phyloP scores from a whole-genome alignment of 441 rosid species.

The Gossypium armourianum region DNA sequence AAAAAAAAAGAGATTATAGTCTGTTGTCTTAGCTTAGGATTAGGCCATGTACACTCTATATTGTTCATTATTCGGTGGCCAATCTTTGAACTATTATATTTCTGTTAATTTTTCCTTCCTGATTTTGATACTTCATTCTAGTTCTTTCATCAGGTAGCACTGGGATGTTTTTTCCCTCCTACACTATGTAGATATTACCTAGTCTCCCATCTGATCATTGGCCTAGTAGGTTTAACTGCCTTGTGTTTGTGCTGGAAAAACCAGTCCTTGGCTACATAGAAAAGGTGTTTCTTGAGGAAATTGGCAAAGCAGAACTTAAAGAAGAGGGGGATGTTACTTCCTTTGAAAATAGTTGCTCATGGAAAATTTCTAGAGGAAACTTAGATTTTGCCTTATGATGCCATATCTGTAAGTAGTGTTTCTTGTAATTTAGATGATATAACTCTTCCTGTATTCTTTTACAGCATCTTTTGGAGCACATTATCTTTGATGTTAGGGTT shows the following conservation, averaged over 20 bases:
- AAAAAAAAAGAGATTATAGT: neutral
- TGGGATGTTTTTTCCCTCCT: neutral
- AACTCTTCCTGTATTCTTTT: neutral
- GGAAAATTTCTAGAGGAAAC: neutral
- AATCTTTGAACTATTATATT: neutral
- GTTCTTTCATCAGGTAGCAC: neutral
- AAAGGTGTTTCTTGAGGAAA: neutral
- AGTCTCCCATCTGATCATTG: neutral
- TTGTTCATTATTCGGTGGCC: neutral
- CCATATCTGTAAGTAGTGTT: neutral
- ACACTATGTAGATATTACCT: neutral
- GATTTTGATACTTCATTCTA: neutral
- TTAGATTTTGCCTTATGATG: neutral
- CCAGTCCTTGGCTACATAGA: neutral
- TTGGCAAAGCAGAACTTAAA: neutral
- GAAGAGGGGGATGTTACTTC: neutral
- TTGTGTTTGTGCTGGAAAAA: neutral
- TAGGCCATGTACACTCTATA: neutral
- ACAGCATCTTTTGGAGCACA: neutral
- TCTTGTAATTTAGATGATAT: neutral
- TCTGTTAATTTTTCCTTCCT: neutral
- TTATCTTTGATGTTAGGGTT: neutral
- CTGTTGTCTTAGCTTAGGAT: neutral
- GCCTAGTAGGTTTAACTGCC: neutral
- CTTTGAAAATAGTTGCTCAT: neutral